A percentile compares a stretch with the other conserved stretches of the same genome.
phyloP scores from a whole-genome alignment of 306 rosid species.

The Fagus sylvatica region DNA sequence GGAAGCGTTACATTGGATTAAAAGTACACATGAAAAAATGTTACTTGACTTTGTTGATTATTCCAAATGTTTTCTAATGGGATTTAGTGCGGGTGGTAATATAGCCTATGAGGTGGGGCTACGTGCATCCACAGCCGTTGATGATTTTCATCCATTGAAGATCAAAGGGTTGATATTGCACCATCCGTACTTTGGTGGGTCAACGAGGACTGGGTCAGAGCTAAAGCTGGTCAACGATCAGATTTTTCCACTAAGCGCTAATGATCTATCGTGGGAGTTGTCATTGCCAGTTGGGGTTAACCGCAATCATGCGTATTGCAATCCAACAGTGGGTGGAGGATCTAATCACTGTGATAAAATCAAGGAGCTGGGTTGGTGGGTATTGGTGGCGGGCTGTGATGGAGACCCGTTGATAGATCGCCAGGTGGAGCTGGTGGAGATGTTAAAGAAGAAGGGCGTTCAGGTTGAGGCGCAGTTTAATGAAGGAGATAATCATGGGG shows the following conservation, averaged over 20 bases:
- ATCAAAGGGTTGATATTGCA: slow-evolving; percentile 48
- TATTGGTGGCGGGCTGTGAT: slow-evolving; percentile 27
- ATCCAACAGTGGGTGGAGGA: slow-evolving; percentile 24
- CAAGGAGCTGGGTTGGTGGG: slow-evolving; percentile 24
- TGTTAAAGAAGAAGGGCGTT: slow-evolving; percentile 27
- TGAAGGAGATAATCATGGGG: slow-evolving; percentile 31
- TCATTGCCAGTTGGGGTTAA: slow-evolving; percentile 40
- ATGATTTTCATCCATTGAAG: slow-evolving; percentile 19
- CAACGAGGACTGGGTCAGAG: slow-evolving; percentile 39
- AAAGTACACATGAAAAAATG: slow-evolving; percentile 27
- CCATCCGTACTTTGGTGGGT: slow-evolving; percentile 49
- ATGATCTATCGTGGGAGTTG: slow-evolving; percentile 41
- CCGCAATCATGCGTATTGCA: slow-evolving; percentile 42
- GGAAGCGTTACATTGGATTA: slow-evolving; percentile 32
- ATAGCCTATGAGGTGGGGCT: slow-evolving; percentile 34
- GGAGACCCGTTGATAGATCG: slow-evolving; percentile 43
- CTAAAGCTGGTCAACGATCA: slow-evolving; percentile 19
- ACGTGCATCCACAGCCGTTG: slow-evolving; percentile 5
- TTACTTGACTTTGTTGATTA: slow-evolving; percentile 13
- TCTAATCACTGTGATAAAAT: slow-evolving; percentile 2
- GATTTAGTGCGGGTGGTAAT: slow-evolving; percentile 46
- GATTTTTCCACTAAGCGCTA: slow-evolving; percentile 10
- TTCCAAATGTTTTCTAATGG: slow-evolving; percentile 28
- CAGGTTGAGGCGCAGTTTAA: slow-evolving; percentile 11
- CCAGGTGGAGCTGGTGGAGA: slow-evolving; percentile 19